Conservation (phyloP, 805 yeast species). For the Yarrowia yakushimensis region DNA sequence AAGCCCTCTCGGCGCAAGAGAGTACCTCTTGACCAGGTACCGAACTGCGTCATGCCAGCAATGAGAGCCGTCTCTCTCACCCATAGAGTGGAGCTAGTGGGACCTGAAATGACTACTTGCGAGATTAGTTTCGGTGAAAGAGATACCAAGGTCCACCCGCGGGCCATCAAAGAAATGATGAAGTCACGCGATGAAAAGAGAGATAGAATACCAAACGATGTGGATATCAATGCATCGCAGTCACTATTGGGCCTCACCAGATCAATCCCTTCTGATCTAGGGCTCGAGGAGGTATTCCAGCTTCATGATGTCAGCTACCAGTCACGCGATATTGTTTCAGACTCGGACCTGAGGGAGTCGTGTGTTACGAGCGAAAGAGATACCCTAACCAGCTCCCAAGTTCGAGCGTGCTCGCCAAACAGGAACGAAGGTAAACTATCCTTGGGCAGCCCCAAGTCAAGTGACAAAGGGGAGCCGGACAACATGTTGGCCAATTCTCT, state of each 20-base stretch:
- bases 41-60: not conserved
- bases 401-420: not conserved
- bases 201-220: not conserved
- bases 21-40: conserved; percentile 6
- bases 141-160: not conserved
- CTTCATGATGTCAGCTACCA: not conserved
- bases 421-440: not conserved
- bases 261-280: not conserved
- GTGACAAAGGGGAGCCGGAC: not conserved
- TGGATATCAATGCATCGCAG: not conserved
- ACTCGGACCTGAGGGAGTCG: not conserved
- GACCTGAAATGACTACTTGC: not conserved
- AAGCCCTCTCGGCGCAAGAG: not conserved
- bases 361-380: too few species aligned
- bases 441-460: not conserved
- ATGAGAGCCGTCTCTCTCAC: not conserved
- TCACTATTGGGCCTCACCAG: not conserved
- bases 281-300: not conserved
- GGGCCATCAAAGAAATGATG: not conserved
- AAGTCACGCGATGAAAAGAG: not conserved
- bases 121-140: not conserved
- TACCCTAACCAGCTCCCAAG: not conserved
- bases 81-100: not conserved
- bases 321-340: not conserved
- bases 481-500: not conserved